Evolutionary conservation across 116 monocot species (phyloP), one percentile per base, ranked within the genome.

Genomic region (Zostera marina): DNA sequence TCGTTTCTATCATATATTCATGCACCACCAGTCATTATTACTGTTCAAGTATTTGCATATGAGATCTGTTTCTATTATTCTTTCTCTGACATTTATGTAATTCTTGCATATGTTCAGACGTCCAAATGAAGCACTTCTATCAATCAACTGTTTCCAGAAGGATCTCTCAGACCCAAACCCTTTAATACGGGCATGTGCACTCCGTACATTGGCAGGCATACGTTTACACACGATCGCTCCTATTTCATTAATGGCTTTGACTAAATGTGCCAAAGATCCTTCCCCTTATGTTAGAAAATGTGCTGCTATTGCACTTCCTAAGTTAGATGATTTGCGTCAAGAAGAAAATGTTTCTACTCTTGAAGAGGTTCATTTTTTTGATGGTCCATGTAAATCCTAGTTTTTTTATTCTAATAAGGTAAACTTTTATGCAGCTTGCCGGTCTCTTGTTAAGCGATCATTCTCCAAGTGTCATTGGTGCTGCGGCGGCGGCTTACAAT

Each of bases 111-210:
- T 32, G 32, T 43, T 59, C 63, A 98, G 98, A 74, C 89, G 98
- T 39, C 98, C 79, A 12, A 77, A 90, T 70, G 98, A 98, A 76
- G 98, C 98, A 56, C 72, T 98, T 55, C 70, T 98, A 19, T 98
- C 98, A 15, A 83, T 98, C 42, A 98, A 98, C 48, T 90, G 78
- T 62, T 98, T 98, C 63, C 98, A 98, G 75, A 98, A 83, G 60
- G 90, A 98, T 26, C 69, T 98, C 23, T 85, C 86, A 21, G 98
- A 98, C 70, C 75, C 70, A 62, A 98, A 98, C 57, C 86, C 90
- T 21, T 74, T 98, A 53, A 90, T 98, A 41, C 75, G 98, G 43
- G 98, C 98, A 10, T 90, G 85, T 76, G 98, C 98, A 44, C 70
- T 98, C 20, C 90, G 98, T 46, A 72, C 90, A 25, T 85, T 98